A percentile compares a stretch with the other conserved stretches of the same genome.
phyloP scores from a whole-genome alignment of 495 filamentous ascomycete genomes.

The Penicillium angulare region DNA sequence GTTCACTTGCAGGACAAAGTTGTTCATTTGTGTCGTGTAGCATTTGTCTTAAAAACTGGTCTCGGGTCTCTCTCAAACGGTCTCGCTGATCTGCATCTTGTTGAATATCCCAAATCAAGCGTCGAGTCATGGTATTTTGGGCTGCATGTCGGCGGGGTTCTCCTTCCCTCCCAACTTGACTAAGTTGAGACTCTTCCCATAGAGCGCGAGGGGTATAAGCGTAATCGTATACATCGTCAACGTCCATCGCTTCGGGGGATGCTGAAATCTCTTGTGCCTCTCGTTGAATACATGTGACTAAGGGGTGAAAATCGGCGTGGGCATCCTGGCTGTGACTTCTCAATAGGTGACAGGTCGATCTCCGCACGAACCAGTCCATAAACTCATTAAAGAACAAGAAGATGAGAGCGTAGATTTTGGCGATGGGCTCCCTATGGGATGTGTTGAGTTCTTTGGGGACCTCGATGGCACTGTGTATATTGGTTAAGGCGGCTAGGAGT shows the following conservation, averaged over 20 bases:
- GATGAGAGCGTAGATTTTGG: slow-evolving; percentile 42
- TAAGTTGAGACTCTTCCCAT: slow-evolving; percentile 38
- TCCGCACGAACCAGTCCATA: slow-evolving; percentile 48
- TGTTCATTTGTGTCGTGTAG: slow-evolving; percentile 24
- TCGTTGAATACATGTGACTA: slow-evolving; percentile 38
- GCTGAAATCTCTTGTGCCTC: slow-evolving; percentile 24
- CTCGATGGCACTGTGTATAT: slow-evolving; percentile 41
- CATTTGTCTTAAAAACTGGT: slow-evolving; percentile 28
- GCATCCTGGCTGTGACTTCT: slow-evolving; percentile 47
- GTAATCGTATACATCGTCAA: slow-evolving; percentile 26
- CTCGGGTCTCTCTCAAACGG: slow-evolving; percentile 25
- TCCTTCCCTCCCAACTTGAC: slow-evolving; percentile 39
- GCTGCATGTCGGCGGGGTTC: slow-evolving; percentile 35
- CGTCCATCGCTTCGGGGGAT: slow-evolving; percentile 22
- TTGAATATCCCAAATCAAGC: slow-evolving; percentile 45
- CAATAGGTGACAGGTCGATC: slow-evolving; percentile 41
- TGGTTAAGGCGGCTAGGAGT: slow-evolving; percentile 38
- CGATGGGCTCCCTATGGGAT: slow-evolving; percentile 28
- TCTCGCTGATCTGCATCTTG: slow-evolving; percentile 33
- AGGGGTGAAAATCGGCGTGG: slow-evolving; percentile 39
- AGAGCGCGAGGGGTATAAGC: slow-evolving; percentile 25
- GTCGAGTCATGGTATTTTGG: slow-evolving; percentile 40
- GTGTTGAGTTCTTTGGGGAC: slow-evolving; percentile 18
- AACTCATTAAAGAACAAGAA: slow-evolving; percentile 49
- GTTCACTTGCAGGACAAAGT: slow-evolving; percentile 25